A percentile compares a stretch with the other conserved stretches of the same genome.
Conservation (phyloP, 495 filamentous ascomycete species). For the Chaetomium tenue region DNA sequence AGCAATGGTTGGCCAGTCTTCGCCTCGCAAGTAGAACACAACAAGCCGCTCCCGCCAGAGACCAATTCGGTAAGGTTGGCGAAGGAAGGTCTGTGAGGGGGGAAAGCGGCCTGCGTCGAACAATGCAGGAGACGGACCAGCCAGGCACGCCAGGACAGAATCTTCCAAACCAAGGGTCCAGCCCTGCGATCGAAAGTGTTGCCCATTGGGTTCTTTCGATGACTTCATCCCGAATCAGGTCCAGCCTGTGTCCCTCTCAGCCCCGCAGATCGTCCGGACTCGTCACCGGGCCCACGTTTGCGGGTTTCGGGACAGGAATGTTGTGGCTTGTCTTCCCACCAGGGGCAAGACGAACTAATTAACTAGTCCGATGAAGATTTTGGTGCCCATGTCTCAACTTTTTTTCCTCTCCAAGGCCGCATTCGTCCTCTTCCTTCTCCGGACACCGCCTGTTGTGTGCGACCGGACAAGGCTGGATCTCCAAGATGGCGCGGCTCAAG, state of each 20-base stretch:
- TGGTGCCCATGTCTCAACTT: neutral
- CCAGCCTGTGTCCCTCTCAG: neutral
- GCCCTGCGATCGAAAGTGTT: neutral
- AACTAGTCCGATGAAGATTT: neutral
- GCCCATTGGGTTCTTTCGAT: neutral
- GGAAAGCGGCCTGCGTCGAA: neutral
- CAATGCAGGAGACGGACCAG: neutral
- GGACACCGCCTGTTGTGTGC: neutral
- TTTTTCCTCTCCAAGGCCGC: neutral
- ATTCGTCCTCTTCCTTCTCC: neutral
- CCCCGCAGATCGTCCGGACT: constrained; percentile 8
- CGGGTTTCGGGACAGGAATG: constrained; percentile 10
- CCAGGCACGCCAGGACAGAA: neutral
- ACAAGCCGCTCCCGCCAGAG: neutral
- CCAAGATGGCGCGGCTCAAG: neutral
- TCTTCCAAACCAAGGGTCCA: too few species aligned
- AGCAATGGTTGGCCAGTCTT: constrained; percentile 19
- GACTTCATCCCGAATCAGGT: neutral
- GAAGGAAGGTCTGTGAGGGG: neutral
- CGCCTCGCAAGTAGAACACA: neutral
- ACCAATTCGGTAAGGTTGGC: neutral
- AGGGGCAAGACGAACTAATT: neutral
- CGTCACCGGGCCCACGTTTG: constrained; percentile 13
- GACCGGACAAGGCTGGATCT: constrained; percentile 1
- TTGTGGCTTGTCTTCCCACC: neutral